Base-by-base conservation (phyloP, 192 early-diverging fungal species). In the Podila minutissima region DNA sequence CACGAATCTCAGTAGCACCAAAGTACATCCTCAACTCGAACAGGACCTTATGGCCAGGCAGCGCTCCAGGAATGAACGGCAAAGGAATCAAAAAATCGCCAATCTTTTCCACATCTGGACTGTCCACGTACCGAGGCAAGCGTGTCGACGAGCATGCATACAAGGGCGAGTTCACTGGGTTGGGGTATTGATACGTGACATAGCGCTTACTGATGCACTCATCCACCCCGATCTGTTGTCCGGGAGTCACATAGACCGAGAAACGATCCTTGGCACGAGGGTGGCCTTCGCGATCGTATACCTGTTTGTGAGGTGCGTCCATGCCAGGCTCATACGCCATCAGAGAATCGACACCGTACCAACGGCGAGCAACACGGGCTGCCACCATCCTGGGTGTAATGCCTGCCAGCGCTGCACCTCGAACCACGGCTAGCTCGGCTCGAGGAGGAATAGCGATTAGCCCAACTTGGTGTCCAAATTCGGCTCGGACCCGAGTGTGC, bases 341-440 rank as follows among this genome's bases (percentile, higher is more conserved):
- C 38, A 83, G 69, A 11, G 84, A 84, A 41, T 85, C 84, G 17
- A 87, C 85, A 24, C 87, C 87, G 68, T 89, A 89, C 84, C 85
- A 87, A 12, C 75, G 78, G 53, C 87, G 75, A 4, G 85, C 75
- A 29, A 88, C 83, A 70, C 87, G 85, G 10, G 83, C 82, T 0
- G 83, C 79, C 12, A 88, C 79, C 17, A 82, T 83, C 49, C 82
- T 64, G 20, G 87, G 85, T 62, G 84, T 88, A 63, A 88, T 63
- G 29, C 87, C 87, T 71, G 83, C 84, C 65, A 83, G 83, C 8
- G 82, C 87, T 29, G 87, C 87, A 29, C 89, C 89, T 58, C 83
- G 74, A 15, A 88, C 86, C 19, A 90, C 85, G 0, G 89, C 89
- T 35, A 88, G 59, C 53, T 88, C 87, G 17, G 86, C 85, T 75